Evolutionary conservation across 331 rosid species (phyloP).

Genomic region (Acacia pycnantha): DNA sequence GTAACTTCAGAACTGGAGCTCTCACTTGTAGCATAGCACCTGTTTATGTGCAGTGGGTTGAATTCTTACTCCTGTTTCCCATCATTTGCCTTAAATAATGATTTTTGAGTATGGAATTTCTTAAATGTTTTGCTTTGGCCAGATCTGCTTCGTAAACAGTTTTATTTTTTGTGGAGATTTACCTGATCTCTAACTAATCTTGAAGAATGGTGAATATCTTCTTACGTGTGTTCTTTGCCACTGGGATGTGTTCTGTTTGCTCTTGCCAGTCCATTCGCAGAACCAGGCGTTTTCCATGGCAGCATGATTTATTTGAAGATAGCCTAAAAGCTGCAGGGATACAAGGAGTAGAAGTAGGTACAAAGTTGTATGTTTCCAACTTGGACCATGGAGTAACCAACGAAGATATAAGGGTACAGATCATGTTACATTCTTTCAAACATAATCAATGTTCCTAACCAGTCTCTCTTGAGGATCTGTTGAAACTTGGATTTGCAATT

Average conservation of each 20-base stretch:
- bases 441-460: constrained; percentile 23
- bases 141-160: constrained; percentile 35
- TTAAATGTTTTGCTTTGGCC: constrained; percentile 35
- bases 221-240: constrained; percentile 67
- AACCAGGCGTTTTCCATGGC: constrained; percentile 87
- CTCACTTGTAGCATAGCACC: constrained; percentile 46
- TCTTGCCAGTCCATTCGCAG: constrained; percentile 89
- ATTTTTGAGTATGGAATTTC: constrained; percentile 39
- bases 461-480: constrained; percentile 29
- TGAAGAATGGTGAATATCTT: constrained; percentile 75
- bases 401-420: constrained; percentile 96
- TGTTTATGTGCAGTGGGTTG: constrained; percentile 54
- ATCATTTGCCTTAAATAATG: constrained; percentile 35
- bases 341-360: constrained; percentile 79
- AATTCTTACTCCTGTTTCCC: constrained; percentile 43
- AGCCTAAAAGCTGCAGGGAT: constrained; percentile 95
- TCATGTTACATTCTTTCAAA: constrained; percentile 39
- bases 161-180: constrained; percentile 16
- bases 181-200: constrained; percentile 38
- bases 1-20: constrained; percentile 48
- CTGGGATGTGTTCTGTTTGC: constrained; percentile 55
- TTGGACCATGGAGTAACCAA: constrained; percentile 61
- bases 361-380: constrained; percentile 77
- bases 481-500: constrained; percentile 59
- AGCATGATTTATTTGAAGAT: constrained; percentile 89